A percentile compares a stretch with the other conserved stretches of the same genome.
Conservation (phyloP, 2,329 filamentous ascomycete species). For the Colletotrichum camelliae region DNA sequence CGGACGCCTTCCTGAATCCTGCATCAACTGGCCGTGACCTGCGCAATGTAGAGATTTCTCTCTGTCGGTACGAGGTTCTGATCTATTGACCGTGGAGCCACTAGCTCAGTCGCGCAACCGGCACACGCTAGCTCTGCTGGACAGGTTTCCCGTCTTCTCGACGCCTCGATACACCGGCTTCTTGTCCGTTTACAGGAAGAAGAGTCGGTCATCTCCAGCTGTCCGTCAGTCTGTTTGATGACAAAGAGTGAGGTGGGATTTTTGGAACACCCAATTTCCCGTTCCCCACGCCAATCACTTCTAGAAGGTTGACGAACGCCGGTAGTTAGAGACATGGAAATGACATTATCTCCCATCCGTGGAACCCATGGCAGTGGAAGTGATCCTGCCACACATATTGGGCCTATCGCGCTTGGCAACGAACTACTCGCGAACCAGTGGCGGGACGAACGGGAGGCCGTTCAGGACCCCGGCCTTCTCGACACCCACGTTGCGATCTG, state of each 20-base stretch:
- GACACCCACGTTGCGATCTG: conserved; percentile 6
- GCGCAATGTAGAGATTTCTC: background rate
- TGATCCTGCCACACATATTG: conserved; percentile 3
- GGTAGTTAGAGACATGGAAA: conserved; percentile 22
- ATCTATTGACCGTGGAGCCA: conserved; percentile 9
- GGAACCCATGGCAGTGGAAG: conserved; percentile 4
- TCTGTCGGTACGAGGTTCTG: background rate
- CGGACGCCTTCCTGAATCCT: conserved; percentile 5
- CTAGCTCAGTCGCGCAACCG: background rate
- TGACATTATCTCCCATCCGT: conserved; percentile 21
- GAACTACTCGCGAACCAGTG: background rate
- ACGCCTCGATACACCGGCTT: conserved; percentile 2
- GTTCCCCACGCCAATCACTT: conserved; percentile 22
- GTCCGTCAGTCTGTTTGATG: background rate
- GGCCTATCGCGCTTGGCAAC: conserved; percentile 17
- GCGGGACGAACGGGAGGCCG: conserved; percentile 14
- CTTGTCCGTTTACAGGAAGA: background rate
- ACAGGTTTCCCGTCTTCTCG: background rate
- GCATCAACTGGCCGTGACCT: background rate
- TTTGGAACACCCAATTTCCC: conserved; percentile 21
- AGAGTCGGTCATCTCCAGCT: background rate
- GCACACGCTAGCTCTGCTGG: background rate
- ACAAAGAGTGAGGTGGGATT: background rate
- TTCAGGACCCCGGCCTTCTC: background rate
- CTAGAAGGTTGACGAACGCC: conserved; percentile 22